A percentile compares a stretch with the other conserved stretches of the same genome.
Conservation (phyloP, 140 eudicot genomes). For the Ambrosia hybrid region DNA sequence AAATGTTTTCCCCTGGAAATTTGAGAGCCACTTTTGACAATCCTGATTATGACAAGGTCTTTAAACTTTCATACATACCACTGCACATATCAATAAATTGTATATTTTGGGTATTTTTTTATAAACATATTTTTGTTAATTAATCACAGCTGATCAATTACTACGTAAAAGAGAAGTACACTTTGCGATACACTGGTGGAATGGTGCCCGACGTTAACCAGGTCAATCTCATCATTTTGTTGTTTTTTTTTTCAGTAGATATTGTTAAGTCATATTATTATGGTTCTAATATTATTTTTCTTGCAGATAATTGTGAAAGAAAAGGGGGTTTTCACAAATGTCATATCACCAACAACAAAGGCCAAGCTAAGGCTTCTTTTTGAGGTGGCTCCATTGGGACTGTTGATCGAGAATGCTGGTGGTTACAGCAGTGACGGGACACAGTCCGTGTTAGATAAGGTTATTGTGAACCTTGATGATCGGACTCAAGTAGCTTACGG, state of each 20-base stretch:
- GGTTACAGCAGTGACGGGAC: constrained; percentile 94
- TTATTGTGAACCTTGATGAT: constrained; percentile 69
- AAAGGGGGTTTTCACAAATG: constrained; percentile 95
- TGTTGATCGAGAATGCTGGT: constrained; percentile 93
- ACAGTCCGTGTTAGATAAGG: constrained; percentile 86
- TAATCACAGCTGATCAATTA: constrained; percentile 73
- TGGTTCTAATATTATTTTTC: not conserved
- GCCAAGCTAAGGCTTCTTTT: constrained; percentile 93
- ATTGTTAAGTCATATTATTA: no score
- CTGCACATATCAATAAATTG: no score
- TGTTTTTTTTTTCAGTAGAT: not conserved
- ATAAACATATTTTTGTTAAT: not conserved
- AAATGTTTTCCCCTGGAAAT: constrained; percentile 98
- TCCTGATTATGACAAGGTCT: constrained; percentile 81
- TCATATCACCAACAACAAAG: constrained; percentile 79
- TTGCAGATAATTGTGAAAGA: constrained; percentile 94
- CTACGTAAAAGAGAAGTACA: constrained; percentile 90
- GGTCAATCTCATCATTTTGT: constrained; percentile 43
- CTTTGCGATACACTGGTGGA: constrained; percentile 98
- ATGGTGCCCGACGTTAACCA: constrained; percentile 99
- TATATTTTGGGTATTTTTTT: no score
- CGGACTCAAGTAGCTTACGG: constrained; percentile 98
- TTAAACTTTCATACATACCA: not conserved
- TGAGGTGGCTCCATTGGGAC: constrained; percentile 96
- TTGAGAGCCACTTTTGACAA: constrained; percentile 95